These are phyloP conservation scores for Yamadazyma diddensiae DNA, from an alignment of 1,139 yeast genomes.

Conservation along the genomic window DNA sequence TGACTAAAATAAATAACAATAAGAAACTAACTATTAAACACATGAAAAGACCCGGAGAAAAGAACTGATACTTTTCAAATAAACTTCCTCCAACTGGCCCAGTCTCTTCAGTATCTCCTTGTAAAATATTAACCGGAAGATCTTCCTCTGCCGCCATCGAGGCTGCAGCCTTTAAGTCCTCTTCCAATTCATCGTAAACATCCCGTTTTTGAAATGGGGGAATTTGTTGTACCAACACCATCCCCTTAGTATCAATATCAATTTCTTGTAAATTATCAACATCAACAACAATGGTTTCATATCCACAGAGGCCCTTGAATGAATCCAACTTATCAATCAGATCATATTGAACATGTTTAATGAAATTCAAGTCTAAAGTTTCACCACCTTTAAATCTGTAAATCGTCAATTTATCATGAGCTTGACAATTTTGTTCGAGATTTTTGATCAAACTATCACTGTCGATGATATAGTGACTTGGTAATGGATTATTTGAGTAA, in stretches of 20 bases:
- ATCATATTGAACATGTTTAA: conserved; percentile 32
- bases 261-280: conserved; percentile 16
- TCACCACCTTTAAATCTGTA: conserved; percentile 5
- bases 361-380: conserved; percentile 14
- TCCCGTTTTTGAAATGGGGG: conserved; percentile 10
- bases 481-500: conserved; percentile 8
- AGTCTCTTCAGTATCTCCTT: conserved; percentile 11
- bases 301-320: conserved; percentile 8
- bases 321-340: conserved; percentile 21
- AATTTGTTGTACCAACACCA: conserved; percentile 12
- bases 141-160: conserved; percentile 28
- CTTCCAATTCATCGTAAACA: conserved; percentile 29
- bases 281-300: conserved; percentile 11
- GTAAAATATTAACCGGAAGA: conserved; percentile 22
- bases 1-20: conserved; percentile 47
- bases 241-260: conserved; percentile 16
- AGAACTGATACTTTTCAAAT: conserved; percentile 42
- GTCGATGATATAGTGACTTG: conserved; percentile 9
- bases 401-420: conserved; percentile 7
- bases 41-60: conserved; percentile 64
- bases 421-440: conserved; percentile 6
- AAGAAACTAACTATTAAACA: conserved; percentile 55
- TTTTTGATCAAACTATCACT: conserved; percentile 6
- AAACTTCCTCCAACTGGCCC: conserved; percentile 18
- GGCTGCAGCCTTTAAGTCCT: conserved; percentile 34